A percentile compares a stretch with the other conserved stretches of the same genome.
These are phyloP conservation scores for Lachancea thermotolerans DNA, from an alignment of 805 yeast genomes.

Conservation along the genomic window DNA sequence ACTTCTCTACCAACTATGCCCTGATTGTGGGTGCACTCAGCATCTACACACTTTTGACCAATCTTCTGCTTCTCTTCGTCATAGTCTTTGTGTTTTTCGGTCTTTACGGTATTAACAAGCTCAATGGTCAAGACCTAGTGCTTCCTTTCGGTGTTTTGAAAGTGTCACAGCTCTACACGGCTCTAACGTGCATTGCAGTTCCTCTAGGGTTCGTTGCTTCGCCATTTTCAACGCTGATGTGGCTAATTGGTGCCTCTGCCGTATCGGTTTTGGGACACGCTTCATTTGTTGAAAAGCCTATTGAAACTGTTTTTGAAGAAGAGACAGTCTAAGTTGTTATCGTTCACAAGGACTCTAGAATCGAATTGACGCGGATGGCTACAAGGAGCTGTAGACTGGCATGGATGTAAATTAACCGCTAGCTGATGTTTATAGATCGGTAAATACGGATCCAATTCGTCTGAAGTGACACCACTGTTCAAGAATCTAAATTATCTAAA, in stretches of 20 bases:
- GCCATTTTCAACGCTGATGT: constrained; percentile 81
- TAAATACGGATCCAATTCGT: too few species aligned
- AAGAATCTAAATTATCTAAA: background rate
- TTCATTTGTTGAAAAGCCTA: constrained; percentile 86
- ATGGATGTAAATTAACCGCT: background rate
- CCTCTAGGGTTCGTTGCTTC: constrained; percentile 84
- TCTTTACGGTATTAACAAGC: constrained; percentile 65
- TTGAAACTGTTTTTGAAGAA: constrained; percentile 90
- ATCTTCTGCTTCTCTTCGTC: constrained; percentile 77
- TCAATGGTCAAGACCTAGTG: constrained; percentile 77
- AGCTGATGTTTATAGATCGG: too few species aligned
- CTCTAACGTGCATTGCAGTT: constrained; percentile 63
- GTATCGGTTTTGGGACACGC: constrained; percentile 81
- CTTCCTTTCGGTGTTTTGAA: constrained; percentile 66
- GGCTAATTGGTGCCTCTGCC: constrained; percentile 85
- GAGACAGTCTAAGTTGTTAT: constrained; percentile 34
- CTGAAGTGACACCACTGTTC: too few species aligned
- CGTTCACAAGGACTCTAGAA: too few species aligned
- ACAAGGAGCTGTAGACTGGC: background rate
- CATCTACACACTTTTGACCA: constrained; percentile 82
- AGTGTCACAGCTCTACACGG: constrained; percentile 79
- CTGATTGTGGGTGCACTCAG: constrained; percentile 65
- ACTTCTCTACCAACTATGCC: constrained; percentile 82
- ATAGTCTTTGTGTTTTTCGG: constrained; percentile 68
- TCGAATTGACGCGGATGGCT: too few species aligned